Evolutionary conservation across 164 flowering plant genomes (phyloP), one percentile per base, ranked within the genome.

Genomic region (Echeveria elegans): DNA sequence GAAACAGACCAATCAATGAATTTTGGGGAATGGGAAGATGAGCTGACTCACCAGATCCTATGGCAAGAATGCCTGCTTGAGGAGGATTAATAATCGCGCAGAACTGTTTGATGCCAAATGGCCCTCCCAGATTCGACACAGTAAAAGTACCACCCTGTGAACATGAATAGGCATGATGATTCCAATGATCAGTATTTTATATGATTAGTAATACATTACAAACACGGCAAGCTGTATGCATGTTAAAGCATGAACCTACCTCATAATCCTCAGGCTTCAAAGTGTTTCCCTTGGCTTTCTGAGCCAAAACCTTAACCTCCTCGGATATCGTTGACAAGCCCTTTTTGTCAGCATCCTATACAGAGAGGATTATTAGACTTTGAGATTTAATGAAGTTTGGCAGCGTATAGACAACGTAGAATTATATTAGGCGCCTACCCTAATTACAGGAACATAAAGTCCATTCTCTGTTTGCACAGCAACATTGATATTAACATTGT

Each of bases 381-480:
- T 19, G 23, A 31, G 29, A 24, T 31, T 26, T 2, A 11, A 50
- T 2, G 10, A 47, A 23, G 31, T 31, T 18, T 38, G 14, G 6
- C 4, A 53, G 5, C 34, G 26, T 10, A 34, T 41, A 32, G 52
- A 63, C 18, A 18, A 19, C 6, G n/a, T n/a, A n/a, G n/a, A n/a
- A n/a, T n/a, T n/a, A n/a, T n/a, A n/a, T n/a, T n/a, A n/a, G n/a
- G n/a, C n/a, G 28, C 84, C 65, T 40, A 91, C 97, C 88, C 79
- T 82, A 67, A 95, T 70, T 59, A 91, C 94, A 21, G 99, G 99
- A 60, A 88, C 97, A 77, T 72, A 92, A 11, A 90, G 82, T 64
- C 97, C 99, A 78, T 92, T 81, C 11, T 92, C 97, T 29, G 99
- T 94, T 80, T 94, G 97, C 63, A 94, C 96, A 3, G 97, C 98